A percentile compares a stretch with the other conserved stretches of the same genome.
Conservation (phyloP, 225 moss, liverwort and hornwort genomes). For the Sphagnum contortum region DNA sequence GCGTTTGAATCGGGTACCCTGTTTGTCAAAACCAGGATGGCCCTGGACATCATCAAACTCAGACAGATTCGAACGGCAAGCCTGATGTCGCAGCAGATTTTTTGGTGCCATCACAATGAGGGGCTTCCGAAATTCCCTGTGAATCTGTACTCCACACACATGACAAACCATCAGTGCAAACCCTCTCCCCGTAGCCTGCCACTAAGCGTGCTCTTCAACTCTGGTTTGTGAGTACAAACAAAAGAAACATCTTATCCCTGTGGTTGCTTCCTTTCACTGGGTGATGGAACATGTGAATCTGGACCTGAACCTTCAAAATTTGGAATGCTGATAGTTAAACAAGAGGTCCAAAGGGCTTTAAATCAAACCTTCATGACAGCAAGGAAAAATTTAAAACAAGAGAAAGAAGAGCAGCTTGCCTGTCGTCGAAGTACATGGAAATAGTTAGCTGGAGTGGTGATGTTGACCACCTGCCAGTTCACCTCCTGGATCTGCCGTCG, state of each 20-base stretch:
- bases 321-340: too few species aligned
- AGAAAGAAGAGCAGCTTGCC: constrained; percentile 16
- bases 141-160: constrained; percentile 47
- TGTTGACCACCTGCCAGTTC: constrained; percentile 97
- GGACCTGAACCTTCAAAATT: too few species aligned
- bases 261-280: too few species aligned
- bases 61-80: constrained; percentile 78
- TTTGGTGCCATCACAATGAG: constrained; percentile 92
- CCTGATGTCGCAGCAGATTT: constrained; percentile 78
- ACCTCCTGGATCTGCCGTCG: constrained; percentile 94
- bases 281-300: too few species aligned
- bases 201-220: not conserved
- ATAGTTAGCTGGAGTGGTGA: constrained; percentile 96
- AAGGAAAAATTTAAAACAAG: too few species aligned
- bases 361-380: too few species aligned
- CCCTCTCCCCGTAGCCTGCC: not conserved
- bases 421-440: constrained; percentile 96
- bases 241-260: too few species aligned
- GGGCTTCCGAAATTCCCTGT: constrained; percentile 96
- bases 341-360: too few species aligned
- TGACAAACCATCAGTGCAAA: constrained; percentile 3
- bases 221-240: too few species aligned
- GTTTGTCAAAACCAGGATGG: constrained; percentile 82
- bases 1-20: constrained; percentile 88
- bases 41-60: constrained; percentile 87